A percentile compares a stretch with the other conserved stretches of the same genome.
Conservation (phyloP, 1,139 yeast genomes). For the Yamadazyma mexicana region DNA sequence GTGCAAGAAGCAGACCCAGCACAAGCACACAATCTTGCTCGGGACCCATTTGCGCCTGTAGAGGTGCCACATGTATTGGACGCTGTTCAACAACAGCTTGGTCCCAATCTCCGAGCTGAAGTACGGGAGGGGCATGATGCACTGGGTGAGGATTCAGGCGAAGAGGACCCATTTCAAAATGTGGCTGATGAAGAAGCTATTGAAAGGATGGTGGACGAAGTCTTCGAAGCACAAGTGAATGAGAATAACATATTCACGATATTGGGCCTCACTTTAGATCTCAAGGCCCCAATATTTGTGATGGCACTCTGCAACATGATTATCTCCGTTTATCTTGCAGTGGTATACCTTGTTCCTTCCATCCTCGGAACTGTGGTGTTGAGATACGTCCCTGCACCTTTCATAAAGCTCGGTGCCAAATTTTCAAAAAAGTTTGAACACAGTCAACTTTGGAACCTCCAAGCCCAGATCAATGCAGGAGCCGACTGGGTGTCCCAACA, state of each 20-base stretch:
- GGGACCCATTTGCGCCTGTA: no score
- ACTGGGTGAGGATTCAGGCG: no score
- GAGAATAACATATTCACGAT: constrained; percentile 31
- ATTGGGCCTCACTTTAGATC: constrained; percentile 36
- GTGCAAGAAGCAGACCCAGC: no score
- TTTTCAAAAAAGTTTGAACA: not conserved
- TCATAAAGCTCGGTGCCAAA: not conserved
- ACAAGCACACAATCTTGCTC: no score
- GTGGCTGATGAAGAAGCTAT: constrained; percentile 9
- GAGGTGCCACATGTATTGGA: no score
- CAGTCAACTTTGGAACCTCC: not conserved
- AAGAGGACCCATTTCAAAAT: no score
- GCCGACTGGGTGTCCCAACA: not conserved
- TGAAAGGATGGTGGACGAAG: constrained; percentile 14
- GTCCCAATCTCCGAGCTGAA: no score
- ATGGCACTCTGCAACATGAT: constrained; percentile 42
- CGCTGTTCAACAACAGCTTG: no score
- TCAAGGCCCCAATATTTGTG: constrained; percentile 37
- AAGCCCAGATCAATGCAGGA: no score
- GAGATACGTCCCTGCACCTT: not conserved
- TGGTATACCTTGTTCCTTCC: constrained; percentile 57
- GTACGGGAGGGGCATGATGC: no score
- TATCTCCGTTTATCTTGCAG: constrained; percentile 42
- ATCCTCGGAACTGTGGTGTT: constrained; percentile 37
- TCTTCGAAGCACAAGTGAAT: constrained; percentile 11